Evolutionary conservation across 169 alveolate species (phyloP), one percentile per base, ranked within the genome.

Genomic region (Plasmodium falciparum): DNA sequence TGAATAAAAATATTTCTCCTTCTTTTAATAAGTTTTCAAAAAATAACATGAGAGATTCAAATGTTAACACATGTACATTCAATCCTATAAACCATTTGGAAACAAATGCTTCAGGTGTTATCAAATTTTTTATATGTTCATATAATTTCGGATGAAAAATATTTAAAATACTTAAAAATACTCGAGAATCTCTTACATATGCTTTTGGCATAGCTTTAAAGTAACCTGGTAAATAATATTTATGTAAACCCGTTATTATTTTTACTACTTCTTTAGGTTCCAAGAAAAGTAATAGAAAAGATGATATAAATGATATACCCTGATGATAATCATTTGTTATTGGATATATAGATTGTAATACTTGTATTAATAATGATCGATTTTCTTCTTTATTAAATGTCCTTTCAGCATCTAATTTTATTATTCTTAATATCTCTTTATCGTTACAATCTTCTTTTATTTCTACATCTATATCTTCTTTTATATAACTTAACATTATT

Each of bases 41-140:
- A 90, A 76, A 93, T 45, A 80, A 76, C 61, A 88, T 49, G 33
- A 93, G 94, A n/a, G 89, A 76, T 73, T 88, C 94, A 74, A 94
- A 93, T 26, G 94, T 74, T 59, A 93, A 54, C 11, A 94, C 95
- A 71, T 94, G 95, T 2, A 94, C 91, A 90, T 76, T 90, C 66
- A 94, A 65, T 24, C 95, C 96, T 26, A 94, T 94, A 93, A 94
- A 94, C 96, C 96, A 94, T 72, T 94, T 94, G 9, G 96, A 94
- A 69, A 91, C 94, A 74, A 93, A 94, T 20, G 96, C 93, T 88
- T 94, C 95, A 15, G 96, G 96, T n/a, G 93, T 92, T 49, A 94
- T 74, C 26, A 93, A 92, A 15, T 86, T 88, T 58, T 90, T 73
- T 69, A 94, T 26, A 52, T 91, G 93, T n/a, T 90, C 73, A 63